Evolutionary conservation across 2,329 filamentous ascomycete genomes (phyloP).

Genomic region (Apiospora saccharicola): DNA sequence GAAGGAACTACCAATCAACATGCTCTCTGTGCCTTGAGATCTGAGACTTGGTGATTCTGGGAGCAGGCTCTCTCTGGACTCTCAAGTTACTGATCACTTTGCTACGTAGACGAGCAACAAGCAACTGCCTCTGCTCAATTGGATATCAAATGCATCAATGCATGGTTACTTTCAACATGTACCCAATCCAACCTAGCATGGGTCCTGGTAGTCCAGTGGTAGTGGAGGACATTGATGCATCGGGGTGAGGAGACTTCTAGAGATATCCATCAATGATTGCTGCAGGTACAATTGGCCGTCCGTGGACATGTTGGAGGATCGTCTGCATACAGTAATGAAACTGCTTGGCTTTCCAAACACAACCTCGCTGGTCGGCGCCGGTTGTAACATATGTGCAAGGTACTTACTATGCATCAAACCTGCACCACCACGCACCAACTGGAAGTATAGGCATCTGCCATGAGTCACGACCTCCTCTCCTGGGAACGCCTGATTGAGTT

Average conservation of each 20-base stretch:
- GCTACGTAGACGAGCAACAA: not conserved
- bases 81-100: not conserved
- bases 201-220: not conserved
- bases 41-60: constrained; percentile 9
- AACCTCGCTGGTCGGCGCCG: not conserved
- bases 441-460: not conserved
- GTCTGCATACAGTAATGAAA: constrained; percentile 7
- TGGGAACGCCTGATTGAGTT: constrained; percentile 1
- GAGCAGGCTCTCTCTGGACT: not conserved
- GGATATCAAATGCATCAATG: not conserved
- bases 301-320: not conserved
- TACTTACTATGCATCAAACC: constrained; percentile 7
- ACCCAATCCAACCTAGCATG: not conserved
- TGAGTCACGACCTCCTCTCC: not conserved
- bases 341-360: constrained; percentile 5
- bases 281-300: not conserved
- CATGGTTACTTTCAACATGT: not conserved
- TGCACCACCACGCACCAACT: not conserved
- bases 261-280: not conserved
- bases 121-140: not conserved
- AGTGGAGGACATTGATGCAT: not conserved
- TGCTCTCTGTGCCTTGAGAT: not conserved
- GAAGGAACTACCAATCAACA: not conserved
- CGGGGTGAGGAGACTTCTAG: constrained; percentile 6
- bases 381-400: not conserved